Conservation (phyloP, 805 yeast species). For the Cyberlindnera mississippiensis region DNA sequence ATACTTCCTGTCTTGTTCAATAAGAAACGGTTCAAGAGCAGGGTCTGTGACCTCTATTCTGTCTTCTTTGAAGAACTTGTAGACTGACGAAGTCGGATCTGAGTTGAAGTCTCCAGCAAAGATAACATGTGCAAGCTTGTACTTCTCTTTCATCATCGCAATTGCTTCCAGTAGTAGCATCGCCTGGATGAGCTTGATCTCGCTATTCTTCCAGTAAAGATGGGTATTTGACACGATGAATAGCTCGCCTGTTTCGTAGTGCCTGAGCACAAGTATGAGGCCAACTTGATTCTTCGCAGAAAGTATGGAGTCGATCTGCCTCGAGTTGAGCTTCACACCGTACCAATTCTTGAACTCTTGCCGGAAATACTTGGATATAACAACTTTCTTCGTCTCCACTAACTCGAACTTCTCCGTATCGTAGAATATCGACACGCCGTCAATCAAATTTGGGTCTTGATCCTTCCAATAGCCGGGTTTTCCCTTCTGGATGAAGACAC, state of each 20-base stretch:
- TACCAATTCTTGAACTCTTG: constrained; percentile 12
- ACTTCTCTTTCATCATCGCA: constrained; percentile 27
- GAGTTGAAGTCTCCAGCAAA: constrained; percentile 60
- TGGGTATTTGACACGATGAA: constrained; percentile 56
- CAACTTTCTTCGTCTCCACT: constrained; percentile 32
- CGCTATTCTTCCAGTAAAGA: constrained; percentile 55
- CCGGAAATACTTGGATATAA: constrained; percentile 24
- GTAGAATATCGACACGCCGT: constrained; percentile 56
- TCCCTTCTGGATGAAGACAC: constrained; percentile 46
- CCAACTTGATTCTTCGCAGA: constrained; percentile 54
- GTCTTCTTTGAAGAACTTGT: constrained; percentile 37
- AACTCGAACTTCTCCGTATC: constrained; percentile 45
- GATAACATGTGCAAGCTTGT: constrained; percentile 34
- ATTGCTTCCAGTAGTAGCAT: constrained; percentile 38
- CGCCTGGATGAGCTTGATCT: constrained; percentile 52
- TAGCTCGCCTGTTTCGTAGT: constrained; percentile 35
- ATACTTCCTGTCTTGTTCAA: constrained; percentile 24
- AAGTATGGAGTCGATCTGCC: constrained; percentile 32
- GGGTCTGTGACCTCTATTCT: constrained; percentile 26
- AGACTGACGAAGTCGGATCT: constrained; percentile 44
- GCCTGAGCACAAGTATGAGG: constrained; percentile 44
- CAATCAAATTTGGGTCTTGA: constrained; percentile 38
- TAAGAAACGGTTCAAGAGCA: constrained; percentile 22
- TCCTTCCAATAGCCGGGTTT: constrained; percentile 51
- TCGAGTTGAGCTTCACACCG: constrained; percentile 10